Evolutionary conservation across 2,329 filamentous ascomycete genomes (phyloP), one percentile per base, ranked within the genome.

Genomic region (Lojkania enalia): DNA sequence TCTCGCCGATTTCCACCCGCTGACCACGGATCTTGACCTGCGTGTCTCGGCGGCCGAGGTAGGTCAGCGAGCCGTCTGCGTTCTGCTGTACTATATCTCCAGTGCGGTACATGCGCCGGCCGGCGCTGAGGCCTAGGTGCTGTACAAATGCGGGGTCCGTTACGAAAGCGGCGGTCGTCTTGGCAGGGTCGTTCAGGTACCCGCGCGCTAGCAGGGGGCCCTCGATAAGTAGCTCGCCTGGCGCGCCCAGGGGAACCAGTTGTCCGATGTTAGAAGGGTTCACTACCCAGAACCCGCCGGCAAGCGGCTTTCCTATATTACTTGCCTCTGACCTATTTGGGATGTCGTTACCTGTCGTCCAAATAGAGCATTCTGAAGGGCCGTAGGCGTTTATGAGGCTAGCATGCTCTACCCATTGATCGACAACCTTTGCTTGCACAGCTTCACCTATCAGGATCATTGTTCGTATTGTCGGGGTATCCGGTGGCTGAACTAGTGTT

Each of bases 141-240:
- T 33, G 35, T n/a, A 20, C 39, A 52, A 52, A 58, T 5, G 38
- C 30, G 25, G 52, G 42, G 16, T 29, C n/a, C 20, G 43, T 33
- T 15, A 57, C 38, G 29, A 59, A 57, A 9, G 41, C 46, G 6
- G 32, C 49, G n/a, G 42, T 42, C 2, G 52, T 57, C 23, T 44
- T 48, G 11, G 46, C 36, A 19, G 46, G 21, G 30, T 60, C 32
- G 15, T 54, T 49, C 5, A 61, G 39, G 21, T 62, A 62, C 6
- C 51, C 54, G n/a, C 57, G 54, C 1, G 61, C 64, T 3, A 72
- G 51, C 15, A 57, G 77, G 1, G 76, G 76, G 0, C 80, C 78
- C 48, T 83, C 79, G 14, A 84, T 74, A 2, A 82, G 70, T 1
- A 84, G 68, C 55, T 84, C 81, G 5, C 57, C 58, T n/a, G 52